phyloP scores from a whole-genome alignment of 495 filamentous ascomycete species.

The Talaromyces ruber region DNA sequence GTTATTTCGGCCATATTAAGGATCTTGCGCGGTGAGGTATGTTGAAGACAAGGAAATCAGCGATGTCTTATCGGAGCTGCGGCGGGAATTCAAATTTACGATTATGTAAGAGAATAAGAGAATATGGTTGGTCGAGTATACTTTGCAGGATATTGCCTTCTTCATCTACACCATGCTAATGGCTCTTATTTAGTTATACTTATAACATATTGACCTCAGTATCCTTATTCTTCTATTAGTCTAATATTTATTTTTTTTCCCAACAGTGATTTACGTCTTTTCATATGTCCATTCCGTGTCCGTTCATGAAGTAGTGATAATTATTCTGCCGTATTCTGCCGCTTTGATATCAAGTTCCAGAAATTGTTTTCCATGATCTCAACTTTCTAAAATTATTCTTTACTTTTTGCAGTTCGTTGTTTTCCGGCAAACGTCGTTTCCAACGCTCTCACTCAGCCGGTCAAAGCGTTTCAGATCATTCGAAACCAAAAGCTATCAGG shows the following conservation, averaged over 20 bases:
- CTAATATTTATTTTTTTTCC: too few relatives aligned
- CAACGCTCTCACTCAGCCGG: neutral
- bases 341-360: conserved; percentile 1
- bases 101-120: neutral
- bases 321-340: conserved; percentile 2
- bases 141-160: neutral
- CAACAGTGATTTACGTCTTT: too few relatives aligned
- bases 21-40: neutral
- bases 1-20: conserved; percentile 25
- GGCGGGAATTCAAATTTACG: neutral
- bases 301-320: neutral
- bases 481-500: neutral
- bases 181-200: too few relatives aligned
- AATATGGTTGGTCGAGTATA: neutral
- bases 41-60: neutral
- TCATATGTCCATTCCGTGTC: neutral
- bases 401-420: neutral
- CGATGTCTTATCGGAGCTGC: neutral
- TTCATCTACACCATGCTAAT: neutral
- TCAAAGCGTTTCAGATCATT: neutral
- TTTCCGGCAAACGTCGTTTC: neutral
- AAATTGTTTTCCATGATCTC: neutral
- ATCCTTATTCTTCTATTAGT: too few relatives aligned
- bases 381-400: neutral
- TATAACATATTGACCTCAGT: too few relatives aligned